A percentile compares a stretch with the other conserved stretches of the same genome.
phyloP scores from a whole-genome alignment of 2,329 filamentous ascomycete genomes.

The Arthrocladium fulminans region DNA sequence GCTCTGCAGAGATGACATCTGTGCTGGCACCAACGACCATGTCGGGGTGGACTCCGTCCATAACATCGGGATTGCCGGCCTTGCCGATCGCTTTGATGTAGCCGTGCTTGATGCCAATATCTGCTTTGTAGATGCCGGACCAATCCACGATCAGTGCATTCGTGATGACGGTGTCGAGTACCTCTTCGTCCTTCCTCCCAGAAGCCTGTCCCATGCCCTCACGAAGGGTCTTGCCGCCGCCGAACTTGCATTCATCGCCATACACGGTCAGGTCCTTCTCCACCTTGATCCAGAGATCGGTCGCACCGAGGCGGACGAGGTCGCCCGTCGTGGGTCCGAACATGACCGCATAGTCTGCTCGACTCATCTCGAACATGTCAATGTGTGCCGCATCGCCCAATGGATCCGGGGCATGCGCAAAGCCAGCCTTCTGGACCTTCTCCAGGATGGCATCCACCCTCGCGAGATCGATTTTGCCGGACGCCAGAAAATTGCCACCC shows the following conservation, averaged over 20 bases:
- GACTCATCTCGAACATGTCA: constrained; percentile 61
- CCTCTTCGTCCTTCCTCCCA: constrained; percentile 61
- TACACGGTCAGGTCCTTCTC: constrained; percentile 78
- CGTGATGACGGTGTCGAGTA: constrained; percentile 74
- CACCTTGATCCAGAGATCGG: constrained; percentile 82
- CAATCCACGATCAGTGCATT: constrained; percentile 89
- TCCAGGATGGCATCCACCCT: constrained; percentile 58
- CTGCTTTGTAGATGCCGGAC: constrained; percentile 89
- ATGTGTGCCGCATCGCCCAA: constrained; percentile 47
- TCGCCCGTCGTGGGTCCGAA: constrained; percentile 90
- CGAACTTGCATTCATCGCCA: constrained; percentile 92
- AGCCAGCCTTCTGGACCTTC: constrained; percentile 62
- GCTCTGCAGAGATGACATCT: constrained; percentile 84
- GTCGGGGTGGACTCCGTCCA: constrained; percentile 71
- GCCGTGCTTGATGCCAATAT: constrained; percentile 86
- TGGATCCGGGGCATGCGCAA: constrained; percentile 66
- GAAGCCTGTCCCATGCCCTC: constrained; percentile 94
- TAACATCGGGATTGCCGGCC: constrained; percentile 92
- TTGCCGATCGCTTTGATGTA: constrained; percentile 84
- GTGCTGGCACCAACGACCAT: constrained; percentile 83
- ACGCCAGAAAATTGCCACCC: constrained; percentile 73
- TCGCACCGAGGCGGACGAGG: constrained; percentile 68
- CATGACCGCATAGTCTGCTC: constrained; percentile 73
- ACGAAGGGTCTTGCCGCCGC: constrained; percentile 83
- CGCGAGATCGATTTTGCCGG: constrained; percentile 58